Percentiles rank a stretch among this genome's conserved stretches.
Conservation (phyloP, 2,329 filamentous ascomycete genomes). For the Fusarium sarcochroum region DNA sequence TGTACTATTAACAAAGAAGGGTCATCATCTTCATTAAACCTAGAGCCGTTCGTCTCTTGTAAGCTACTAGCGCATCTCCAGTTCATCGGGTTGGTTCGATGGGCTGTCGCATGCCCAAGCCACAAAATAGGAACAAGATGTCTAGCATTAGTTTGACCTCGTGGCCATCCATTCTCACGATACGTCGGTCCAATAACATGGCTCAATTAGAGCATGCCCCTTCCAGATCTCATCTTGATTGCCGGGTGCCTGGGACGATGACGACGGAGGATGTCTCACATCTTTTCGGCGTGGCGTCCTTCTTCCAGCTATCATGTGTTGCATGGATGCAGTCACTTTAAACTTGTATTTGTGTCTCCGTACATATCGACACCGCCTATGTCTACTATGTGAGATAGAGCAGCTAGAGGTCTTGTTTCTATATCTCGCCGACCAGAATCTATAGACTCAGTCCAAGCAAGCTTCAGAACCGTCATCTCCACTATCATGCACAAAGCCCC, state of each 20-base stretch:
- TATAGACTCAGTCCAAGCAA: not conserved
- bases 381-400: too few species aligned
- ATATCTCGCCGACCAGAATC: not conserved
- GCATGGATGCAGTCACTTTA: constrained; percentile 15
- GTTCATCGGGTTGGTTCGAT: constrained; percentile 10
- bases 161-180: constrained; percentile 26
- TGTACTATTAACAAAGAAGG: not conserved
- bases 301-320: constrained; percentile 30
- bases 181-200: constrained; percentile 23
- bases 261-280: constrained; percentile 24
- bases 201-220: constrained; percentile 37
- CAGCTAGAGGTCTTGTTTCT: not conserved
- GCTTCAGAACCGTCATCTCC: constrained; percentile 11
- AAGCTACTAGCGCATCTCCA: not conserved
- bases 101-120: constrained; percentile 23
- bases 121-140: constrained; percentile 12
- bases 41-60: not conserved
- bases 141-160: constrained; percentile 12
- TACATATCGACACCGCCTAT: not conserved
- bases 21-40: not conserved
- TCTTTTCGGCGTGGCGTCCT: constrained; percentile 5
- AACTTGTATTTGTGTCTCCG: not conserved
- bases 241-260: constrained; percentile 24
- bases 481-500: constrained; percentile 7
- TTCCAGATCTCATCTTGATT: constrained; percentile 29